Conservation (phyloP, 495 filamentous ascomycete genomes). For the Hypoxylon lienhwacheense region DNA sequence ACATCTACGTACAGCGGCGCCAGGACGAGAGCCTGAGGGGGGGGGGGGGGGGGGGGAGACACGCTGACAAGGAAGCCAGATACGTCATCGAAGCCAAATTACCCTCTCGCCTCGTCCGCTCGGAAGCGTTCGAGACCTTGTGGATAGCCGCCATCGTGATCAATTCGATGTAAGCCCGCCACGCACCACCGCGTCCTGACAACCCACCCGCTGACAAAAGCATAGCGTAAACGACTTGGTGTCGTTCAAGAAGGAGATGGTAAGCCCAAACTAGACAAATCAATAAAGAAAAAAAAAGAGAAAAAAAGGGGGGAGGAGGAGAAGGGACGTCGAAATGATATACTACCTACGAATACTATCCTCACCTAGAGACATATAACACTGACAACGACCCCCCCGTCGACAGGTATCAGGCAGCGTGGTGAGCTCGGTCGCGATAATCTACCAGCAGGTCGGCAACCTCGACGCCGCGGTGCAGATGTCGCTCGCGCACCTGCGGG, state of each 20-base stretch:
- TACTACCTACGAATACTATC: background rate
- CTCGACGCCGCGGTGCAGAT: conserved; percentile 35
- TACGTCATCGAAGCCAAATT: conserved; percentile 25
- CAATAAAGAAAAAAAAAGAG: too few relatives aligned
- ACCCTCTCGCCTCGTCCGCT: conserved; percentile 16
- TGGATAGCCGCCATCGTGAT: conserved; percentile 32
- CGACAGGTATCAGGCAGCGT: conserved; percentile 37
- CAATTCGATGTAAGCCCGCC: conserved; percentile 30
- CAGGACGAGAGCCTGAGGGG: background rate
- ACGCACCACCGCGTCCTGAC: too few relatives aligned
- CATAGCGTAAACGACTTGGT: conserved; percentile 34
- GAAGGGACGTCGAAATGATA: too few relatives aligned
- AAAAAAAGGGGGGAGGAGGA: too few relatives aligned
- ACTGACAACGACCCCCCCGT: background rate
- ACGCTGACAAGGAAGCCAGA: conserved; percentile 10
- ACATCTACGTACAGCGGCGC: background rate
- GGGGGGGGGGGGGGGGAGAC: background rate
- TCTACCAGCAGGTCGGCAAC: conserved; percentile 29
- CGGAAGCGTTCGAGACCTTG: conserved; percentile 22
- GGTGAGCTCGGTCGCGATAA: conserved; percentile 36
- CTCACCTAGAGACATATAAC: too few relatives aligned
- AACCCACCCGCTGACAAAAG: too few relatives aligned
- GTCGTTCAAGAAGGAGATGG: conserved; percentile 38
- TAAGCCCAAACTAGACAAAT: too few relatives aligned
- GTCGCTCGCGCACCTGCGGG: conserved; percentile 30